Base-by-base conservation (phyloP, 164 flowering plant genomes). In the Magnolia officinalis region DNA sequence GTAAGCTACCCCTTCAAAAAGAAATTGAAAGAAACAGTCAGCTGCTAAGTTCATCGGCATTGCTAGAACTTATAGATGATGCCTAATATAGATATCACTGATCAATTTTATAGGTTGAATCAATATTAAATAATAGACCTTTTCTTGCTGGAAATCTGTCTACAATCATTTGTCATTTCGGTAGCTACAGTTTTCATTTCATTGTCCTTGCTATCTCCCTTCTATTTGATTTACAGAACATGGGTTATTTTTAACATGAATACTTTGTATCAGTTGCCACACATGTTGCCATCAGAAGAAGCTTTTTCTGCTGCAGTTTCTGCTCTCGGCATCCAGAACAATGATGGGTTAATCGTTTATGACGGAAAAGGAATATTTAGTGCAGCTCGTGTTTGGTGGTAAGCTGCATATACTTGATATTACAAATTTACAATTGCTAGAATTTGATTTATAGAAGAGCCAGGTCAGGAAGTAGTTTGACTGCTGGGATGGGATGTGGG, bases 341-440 rank as follows among this genome's bases (percentile, higher is more conserved):
- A 93, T 81, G 97, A 96, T 82, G 92, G 90, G 19, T 73, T 96
- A 71, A 89, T 94, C 81, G 99, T 96, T 76, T 96, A 96, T 83
- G 99, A 96, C 84, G 99, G 98, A 59, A 96, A 96, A 83, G 99
- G 99, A 50, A 83, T 96, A 67, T 96, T 94, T 77, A 96, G 98
- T 86, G 98, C 99, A 23, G 98, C 99, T 78, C 99, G 99, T 78
- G 98, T 94, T 78, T 96, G 99, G 99, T 96, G 99, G 99, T 96
- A 75, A 84, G 90, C 55, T 63, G 19, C 13, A 55, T 75, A 55
- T 6, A 11, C 50, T 73, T 79, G 26, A 9, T 76, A 18, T 52
- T 65, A 55, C 45, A 37, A 37, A 37, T 37, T 37, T 37, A 37
- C 24, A 23, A 10, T 24, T 50, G 9, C 63, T 29, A 52, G 7